These are phyloP conservation scores for Onygenales sp. DNA, from an alignment of 2,329 filamentous ascomycete genomes.

Conservation along the genomic window DNA sequence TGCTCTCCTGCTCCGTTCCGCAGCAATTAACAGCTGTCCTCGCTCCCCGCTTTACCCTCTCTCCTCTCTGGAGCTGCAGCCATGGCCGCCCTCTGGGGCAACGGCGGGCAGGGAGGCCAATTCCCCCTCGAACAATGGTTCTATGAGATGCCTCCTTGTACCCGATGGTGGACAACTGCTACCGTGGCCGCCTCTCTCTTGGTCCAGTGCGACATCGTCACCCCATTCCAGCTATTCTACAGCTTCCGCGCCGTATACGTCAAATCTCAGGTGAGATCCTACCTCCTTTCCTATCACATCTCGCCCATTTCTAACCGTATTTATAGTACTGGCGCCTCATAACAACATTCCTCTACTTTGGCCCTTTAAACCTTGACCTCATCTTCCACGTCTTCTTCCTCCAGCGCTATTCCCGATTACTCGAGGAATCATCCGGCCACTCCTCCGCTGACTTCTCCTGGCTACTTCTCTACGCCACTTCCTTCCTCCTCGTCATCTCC, in stretches of 20 bases:
- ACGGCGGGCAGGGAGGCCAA: constrained; percentile 39
- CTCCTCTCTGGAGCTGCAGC: constrained; percentile 4
- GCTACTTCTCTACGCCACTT: constrained; percentile 78
- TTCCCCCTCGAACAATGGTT: constrained; percentile 95
- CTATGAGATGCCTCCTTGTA: constrained; percentile 96
- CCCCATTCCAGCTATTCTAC: constrained; percentile 93
- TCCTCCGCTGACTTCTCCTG: constrained; percentile 92
- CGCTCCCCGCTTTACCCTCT: not conserved
- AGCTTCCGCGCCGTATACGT: constrained; percentile 85
- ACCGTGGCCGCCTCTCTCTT: constrained; percentile 79
- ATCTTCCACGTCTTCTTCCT: constrained; percentile 98
- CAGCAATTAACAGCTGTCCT: not conserved
- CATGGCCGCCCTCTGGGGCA: constrained; percentile 36
- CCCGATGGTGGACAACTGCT: constrained; percentile 91
- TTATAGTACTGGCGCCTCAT: constrained; percentile 81
- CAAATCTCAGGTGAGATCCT: constrained; percentile 65
- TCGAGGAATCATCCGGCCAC: constrained; percentile 88
- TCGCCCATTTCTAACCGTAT: not conserved
- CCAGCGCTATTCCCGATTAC: constrained; percentile 85
- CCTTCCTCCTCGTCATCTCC: constrained; percentile 68
- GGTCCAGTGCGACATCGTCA: constrained; percentile 87
- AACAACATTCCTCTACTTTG: constrained; percentile 96
- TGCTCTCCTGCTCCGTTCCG: too few relatives aligned
- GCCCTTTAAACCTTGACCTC: constrained; percentile 84
- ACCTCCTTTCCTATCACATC: not conserved